These are phyloP conservation scores for Trichoderma orchidacearum DNA, from an alignment of 495 filamentous ascomycete species.

Conservation along the genomic window DNA sequence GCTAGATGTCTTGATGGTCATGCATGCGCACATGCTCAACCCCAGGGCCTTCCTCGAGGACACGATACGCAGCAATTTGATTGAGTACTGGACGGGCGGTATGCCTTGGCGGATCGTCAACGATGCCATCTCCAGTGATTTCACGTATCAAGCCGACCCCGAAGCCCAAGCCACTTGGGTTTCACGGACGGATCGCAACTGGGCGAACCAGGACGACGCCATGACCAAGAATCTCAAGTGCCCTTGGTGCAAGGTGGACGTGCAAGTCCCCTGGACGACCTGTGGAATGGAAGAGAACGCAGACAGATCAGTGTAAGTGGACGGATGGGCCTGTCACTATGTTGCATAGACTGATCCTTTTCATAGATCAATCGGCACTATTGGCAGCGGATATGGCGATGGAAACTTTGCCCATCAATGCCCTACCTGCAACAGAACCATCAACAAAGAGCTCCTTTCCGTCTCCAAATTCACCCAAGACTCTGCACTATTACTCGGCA, in stretches of 20 bases:
- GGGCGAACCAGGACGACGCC: slow-evolving; percentile 45
- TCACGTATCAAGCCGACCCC: slow-evolving; percentile 44
- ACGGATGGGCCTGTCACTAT: too few species aligned
- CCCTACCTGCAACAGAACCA: slow-evolving; percentile 29
- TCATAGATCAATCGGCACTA: slow-evolving; percentile 7
- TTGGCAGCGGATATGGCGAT: slow-evolving; percentile 53
- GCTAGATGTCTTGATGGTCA: slow-evolving; percentile 75
- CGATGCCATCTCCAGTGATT: slow-evolving; percentile 48
- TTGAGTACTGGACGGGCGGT: slow-evolving; percentile 46
- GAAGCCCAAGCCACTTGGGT: slow-evolving; percentile 34
- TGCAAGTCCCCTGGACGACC: slow-evolving; percentile 47
- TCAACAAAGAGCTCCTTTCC: slow-evolving; percentile 41
- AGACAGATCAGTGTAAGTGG: slow-evolving; percentile 1
- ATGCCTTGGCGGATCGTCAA: slow-evolving; percentile 61
- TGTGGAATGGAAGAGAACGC: slow-evolving; percentile 22
- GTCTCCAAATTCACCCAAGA: slow-evolving; percentile 45
- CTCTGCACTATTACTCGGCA: slow-evolving; percentile 23
- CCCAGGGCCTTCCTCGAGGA: slow-evolving; percentile 70
- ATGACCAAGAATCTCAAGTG: slow-evolving; percentile 38
- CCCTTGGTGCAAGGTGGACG: slow-evolving; percentile 31
- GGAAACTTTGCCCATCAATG: slow-evolving; percentile 34
- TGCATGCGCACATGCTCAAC: slow-evolving; percentile 80
- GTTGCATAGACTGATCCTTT: neutral
- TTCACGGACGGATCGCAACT: slow-evolving; percentile 34
- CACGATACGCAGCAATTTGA: slow-evolving; percentile 47